phyloP scores from a whole-genome alignment of 345 rosid species.

The Draba incana region DNA sequence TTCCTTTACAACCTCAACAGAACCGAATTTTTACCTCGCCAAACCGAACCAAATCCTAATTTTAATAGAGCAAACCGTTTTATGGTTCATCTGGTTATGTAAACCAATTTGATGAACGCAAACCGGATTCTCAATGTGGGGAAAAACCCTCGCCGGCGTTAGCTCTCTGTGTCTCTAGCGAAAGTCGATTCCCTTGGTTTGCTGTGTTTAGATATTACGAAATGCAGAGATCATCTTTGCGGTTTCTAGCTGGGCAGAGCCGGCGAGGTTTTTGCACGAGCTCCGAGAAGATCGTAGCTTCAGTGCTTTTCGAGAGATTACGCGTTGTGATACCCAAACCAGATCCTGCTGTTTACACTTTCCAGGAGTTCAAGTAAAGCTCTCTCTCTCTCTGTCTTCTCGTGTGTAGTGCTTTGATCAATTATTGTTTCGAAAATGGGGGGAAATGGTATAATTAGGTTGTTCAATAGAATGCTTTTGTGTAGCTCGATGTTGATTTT shows the following conservation, averaged over 20 bases:
- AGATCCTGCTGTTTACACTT: conserved; percentile 84
- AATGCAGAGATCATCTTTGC: conserved; percentile 58
- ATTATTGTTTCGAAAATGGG: no score
- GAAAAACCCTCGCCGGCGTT: no score
- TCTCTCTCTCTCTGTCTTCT: not conserved
- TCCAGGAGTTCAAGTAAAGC: conserved; percentile 93
- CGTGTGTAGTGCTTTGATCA: no score
- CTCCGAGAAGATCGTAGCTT: conserved; percentile 81
- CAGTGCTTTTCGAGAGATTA: conserved; percentile 89
- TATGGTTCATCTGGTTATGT: not conserved
- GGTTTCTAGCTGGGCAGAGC: conserved; percentile 36
- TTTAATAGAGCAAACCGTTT: not conserved
- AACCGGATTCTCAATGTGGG: not conserved
- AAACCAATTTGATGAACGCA: not conserved
- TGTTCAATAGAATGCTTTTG: not conserved
- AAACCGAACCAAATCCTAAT: no score
- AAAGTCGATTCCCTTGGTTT: conserved; percentile 8
- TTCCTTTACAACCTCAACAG: no score
- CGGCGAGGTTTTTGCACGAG: conserved; percentile 59
- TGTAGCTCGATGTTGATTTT: no score
- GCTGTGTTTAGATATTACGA: conserved; percentile 23
- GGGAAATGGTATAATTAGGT: no score
- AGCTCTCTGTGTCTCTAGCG: no score
- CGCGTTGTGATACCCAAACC: conserved; percentile 91
- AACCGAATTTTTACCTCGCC: no score